Percentiles rank a stretch among this genome's conserved stretches.
Evolutionary conservation across 257 asterid genomes (phyloP).

Genomic region (Prunella vulgaris): DNA sequence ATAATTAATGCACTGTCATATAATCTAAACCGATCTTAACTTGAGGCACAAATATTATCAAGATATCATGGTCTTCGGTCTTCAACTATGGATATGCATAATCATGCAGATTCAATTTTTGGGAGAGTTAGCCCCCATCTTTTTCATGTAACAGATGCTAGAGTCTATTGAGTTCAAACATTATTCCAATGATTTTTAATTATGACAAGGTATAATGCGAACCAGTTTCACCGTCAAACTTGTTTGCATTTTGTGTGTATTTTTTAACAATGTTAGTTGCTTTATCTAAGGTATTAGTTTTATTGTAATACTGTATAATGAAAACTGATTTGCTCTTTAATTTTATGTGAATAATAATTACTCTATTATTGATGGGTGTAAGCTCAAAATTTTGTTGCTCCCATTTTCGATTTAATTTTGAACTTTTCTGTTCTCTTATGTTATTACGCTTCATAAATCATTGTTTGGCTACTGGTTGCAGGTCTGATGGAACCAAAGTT

Average conservation of each 20-base stretch:
- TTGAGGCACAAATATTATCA: background rate
- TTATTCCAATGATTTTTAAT: background rate
- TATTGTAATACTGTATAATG: too few species aligned
- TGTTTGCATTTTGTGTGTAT: too few species aligned
- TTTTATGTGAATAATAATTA: background rate
- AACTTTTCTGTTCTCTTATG: background rate
- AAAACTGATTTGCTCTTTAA: too few species aligned
- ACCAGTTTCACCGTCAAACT: too few species aligned
- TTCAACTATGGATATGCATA: background rate
- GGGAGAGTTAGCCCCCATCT: background rate
- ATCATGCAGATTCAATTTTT: background rate
- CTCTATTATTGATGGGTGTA: background rate
- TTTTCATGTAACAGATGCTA: background rate
- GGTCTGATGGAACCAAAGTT: constrained; percentile 82
- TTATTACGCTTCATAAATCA: background rate
- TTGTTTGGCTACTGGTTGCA: constrained; percentile 31
- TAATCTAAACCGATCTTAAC: background rate
- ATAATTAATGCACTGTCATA: background rate
- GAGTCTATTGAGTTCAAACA: background rate
- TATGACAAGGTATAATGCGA: too few species aligned
- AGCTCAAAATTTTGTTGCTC: background rate
- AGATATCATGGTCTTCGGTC: background rate
- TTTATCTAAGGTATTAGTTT: too few species aligned
- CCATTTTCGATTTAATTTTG: background rate
- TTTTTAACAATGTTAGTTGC: too few species aligned